Conservation (phyloP, 345 rosid species). For the Eucalyptus microcorys region DNA sequence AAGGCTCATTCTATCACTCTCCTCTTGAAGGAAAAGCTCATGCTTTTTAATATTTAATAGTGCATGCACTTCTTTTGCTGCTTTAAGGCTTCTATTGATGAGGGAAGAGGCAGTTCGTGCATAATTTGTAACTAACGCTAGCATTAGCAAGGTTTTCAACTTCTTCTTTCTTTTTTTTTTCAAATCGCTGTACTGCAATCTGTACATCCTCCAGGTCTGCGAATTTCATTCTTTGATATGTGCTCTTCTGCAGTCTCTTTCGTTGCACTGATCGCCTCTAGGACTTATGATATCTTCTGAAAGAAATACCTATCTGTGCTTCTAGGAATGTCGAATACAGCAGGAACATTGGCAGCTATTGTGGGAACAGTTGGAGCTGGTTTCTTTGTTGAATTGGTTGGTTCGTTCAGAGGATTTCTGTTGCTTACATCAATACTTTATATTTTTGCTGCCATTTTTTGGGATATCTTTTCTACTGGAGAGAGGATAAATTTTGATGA, state of each 20-base stretch:
- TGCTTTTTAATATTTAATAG: background rate
- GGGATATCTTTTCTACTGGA: conserved; percentile 63
- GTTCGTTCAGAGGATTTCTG: conserved; percentile 91
- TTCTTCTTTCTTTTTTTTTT: background rate
- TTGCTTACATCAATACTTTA: conserved; percentile 63
- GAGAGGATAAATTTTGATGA: conserved; percentile 68
- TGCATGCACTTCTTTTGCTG: background rate
- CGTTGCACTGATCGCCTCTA: background rate
- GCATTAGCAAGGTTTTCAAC: background rate
- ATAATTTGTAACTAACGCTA: background rate
- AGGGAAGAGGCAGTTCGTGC: background rate
- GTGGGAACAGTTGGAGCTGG: conserved; percentile 94
- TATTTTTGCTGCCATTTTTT: conserved; percentile 65
- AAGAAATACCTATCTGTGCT: background rate
- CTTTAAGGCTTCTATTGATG: background rate
- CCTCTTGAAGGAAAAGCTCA: background rate
- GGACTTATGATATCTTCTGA: background rate
- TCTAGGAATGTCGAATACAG: conserved; percentile 82
- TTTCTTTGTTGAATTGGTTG: conserved; percentile 76
- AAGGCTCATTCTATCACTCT: background rate
- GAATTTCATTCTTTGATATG: background rate
- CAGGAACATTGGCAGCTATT: conserved; percentile 85
- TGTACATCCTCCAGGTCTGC: background rate
- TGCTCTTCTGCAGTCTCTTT: background rate
- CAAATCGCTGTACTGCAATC: background rate